Evolutionary conservation across 148 eudicot species (phyloP), one percentile per base, ranked within the genome.

Genomic region (Camellia japonica): DNA sequence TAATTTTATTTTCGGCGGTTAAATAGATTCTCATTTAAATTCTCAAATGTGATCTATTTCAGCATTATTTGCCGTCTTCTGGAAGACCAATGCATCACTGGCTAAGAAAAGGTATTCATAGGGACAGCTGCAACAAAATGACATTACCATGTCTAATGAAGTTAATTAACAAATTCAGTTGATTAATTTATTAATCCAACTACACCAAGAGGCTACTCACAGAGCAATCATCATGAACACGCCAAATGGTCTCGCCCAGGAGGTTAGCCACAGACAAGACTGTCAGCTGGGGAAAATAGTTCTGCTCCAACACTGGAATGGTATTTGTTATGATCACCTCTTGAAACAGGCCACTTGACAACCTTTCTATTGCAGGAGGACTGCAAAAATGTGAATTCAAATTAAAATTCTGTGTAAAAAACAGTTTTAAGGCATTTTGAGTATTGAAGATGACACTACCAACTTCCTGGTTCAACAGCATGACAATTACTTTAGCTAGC

Each of bases 311-410:
- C 52, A 92, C 83, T 20, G 98, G 98, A 78, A 94, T 94, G 23
- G 98, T 94, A 78, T 94, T 94, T 80, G 98, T 94, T 70, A 92
- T 84, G 68, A 94, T 94, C 74, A 94, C 98, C 90, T 94, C 98
- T 85, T 94, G 98, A 83, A 92, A 94, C 81, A 92, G 85, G 79
- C 94, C 98, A 63, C 93, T 91, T 63, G 98, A 94, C 78, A 94
- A 71, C 85, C 97, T 91, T 82, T 94, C 97, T 69, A 92, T 91
- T 6, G 98, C 98, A 55, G 98, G 98, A 76, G 98, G 98, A 66
- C 98, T 94, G 88, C 82, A 81, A 77, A 76, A 73, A 74, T 46
- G 73, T 14, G 72, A 69, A 2, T 67, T 20, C 49, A 75, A 64
- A 3, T 43, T 77, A 58, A 30, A 30, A 41, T 44, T 46, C 62